These are phyloP conservation scores for Colletotrichum godetiae DNA, from an alignment of 2,329 filamentous ascomycete genomes.

Conservation along the genomic window DNA sequence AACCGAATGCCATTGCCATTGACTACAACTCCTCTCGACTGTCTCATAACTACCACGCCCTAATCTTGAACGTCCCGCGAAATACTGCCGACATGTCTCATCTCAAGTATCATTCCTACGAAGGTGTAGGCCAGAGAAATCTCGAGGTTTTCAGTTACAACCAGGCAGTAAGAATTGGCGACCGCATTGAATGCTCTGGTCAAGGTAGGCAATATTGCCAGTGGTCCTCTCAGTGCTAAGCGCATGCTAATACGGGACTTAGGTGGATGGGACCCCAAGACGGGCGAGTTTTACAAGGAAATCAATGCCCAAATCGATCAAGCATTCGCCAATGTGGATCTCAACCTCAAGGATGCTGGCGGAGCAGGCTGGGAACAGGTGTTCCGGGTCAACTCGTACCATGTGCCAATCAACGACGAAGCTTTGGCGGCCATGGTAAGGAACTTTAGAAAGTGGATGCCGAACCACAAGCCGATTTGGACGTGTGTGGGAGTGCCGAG, in stretches of 20 bases:
- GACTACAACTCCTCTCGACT: neutral
- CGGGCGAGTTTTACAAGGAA: conserved; percentile 44
- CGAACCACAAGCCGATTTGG: conserved; percentile 64
- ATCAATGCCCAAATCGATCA: conserved; percentile 59
- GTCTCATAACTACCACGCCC: neutral
- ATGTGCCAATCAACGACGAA: conserved; percentile 53
- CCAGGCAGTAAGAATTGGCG: conserved; percentile 60
- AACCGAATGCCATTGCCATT: neutral
- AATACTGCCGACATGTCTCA: conserved; percentile 41
- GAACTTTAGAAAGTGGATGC: conserved; percentile 62
- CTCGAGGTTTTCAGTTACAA: conserved; percentile 51
- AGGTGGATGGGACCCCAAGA: conserved; percentile 48
- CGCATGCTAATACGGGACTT: neutral
- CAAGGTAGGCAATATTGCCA: conserved; percentile 50
- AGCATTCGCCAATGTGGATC: conserved; percentile 68
- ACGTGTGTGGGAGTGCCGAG: conserved; percentile 62
- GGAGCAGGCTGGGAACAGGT: conserved; percentile 69
- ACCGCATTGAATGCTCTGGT: conserved; percentile 58
- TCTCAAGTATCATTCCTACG: conserved; percentile 47
- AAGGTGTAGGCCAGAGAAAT: conserved; percentile 44
- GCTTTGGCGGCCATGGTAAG: conserved; percentile 54
- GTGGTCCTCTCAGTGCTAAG: no score
- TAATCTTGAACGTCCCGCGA: neutral
- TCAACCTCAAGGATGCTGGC: conserved; percentile 60
- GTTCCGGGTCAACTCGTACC: conserved; percentile 58